phyloP scores from a whole-genome alignment of 768 basidiomycete genomes.

The Hemileccinum impolitum region DNA sequence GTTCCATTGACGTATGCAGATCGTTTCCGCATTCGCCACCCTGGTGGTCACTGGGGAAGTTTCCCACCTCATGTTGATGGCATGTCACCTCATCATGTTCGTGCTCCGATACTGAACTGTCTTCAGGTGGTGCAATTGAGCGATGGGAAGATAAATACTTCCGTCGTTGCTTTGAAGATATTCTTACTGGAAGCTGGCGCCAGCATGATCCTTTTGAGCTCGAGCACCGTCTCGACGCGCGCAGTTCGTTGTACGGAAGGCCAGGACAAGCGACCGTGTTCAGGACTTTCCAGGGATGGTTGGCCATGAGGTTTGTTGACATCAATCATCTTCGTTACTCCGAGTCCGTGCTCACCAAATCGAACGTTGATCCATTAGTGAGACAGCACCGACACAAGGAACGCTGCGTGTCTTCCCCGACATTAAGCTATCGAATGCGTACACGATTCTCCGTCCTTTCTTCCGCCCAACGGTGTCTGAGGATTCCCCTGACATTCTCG shows the following conservation, averaged over 20 bases:
- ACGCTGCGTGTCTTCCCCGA: constrained; percentile 68
- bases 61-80: constrained; percentile 56
- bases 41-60: constrained; percentile 53
- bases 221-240: constrained; percentile 54
- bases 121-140: constrained; percentile 65
- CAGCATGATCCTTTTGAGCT: constrained; percentile 67
- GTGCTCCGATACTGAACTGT: background rate
- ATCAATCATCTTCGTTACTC: background rate
- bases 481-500: constrained; percentile 40
- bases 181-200: constrained; percentile 60
- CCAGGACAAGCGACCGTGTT: constrained; percentile 53
- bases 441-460: constrained; percentile 74
- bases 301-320: constrained; percentile 53
- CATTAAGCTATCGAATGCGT: constrained; percentile 63
- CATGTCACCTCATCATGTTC: constrained; percentile 28
- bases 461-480: constrained; percentile 49
- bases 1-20: constrained; percentile 70
- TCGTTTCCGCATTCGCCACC: constrained; percentile 68
- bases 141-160: constrained; percentile 66
- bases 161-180: constrained; percentile 57
- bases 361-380: constrained; percentile 31
- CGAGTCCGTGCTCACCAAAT: background rate
- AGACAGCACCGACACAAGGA: constrained; percentile 67
- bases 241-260: constrained; percentile 60
- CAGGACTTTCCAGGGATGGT: constrained; percentile 76